Evolutionary conservation across 805 yeast species (phyloP), one percentile per base, ranked within the genome.

Genomic region (Wickerhamomyces xylosicus): DNA sequence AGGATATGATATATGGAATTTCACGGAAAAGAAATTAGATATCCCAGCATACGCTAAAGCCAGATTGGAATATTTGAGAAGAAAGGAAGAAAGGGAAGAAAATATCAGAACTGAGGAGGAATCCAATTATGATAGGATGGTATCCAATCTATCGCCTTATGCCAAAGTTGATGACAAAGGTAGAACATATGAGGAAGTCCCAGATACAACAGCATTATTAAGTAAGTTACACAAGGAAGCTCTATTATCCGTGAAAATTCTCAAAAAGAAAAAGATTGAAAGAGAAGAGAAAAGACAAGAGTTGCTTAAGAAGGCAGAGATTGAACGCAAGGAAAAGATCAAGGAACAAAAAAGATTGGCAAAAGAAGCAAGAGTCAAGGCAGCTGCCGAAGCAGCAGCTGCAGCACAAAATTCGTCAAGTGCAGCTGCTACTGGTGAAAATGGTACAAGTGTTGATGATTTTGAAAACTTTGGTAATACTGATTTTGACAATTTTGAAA

Each of bases 31-130:
- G 37, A 49, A 52, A 13, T 72, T 79, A 44, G 79, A 81, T 56
- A 65, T 83, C 31, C 73, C 66, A 13, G 74, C 62, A 32, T 78
- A 77, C 53, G 78, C 85, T 0, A 56, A 62, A 18, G 66, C 66
- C 31, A 61, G 85, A 38, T 45, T 66, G 15, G 54, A 50, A 8
- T 46, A 61, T 14, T 56, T 73, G 4, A 52, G 45, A 66, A 35
- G 14, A 18, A 36, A 43, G 19, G 19, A 40, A 22, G 38, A 34
- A 20, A 36, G 44, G 28, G 34, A 42, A 10, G 34, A 35, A 8
- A 37, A 40, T 44, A 11, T 14, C 15, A 19, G 17, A 33, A 25
- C 28, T 28, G 31, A 35, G 32, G 35, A 28, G 34, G 35, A 29
- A 21, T 27, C 21, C n/a, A 31, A 34, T 19, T 39, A 44, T 19